Base-by-base conservation (phyloP, 768 basidiomycete species). In the Cystobasidium tubakii region DNA sequence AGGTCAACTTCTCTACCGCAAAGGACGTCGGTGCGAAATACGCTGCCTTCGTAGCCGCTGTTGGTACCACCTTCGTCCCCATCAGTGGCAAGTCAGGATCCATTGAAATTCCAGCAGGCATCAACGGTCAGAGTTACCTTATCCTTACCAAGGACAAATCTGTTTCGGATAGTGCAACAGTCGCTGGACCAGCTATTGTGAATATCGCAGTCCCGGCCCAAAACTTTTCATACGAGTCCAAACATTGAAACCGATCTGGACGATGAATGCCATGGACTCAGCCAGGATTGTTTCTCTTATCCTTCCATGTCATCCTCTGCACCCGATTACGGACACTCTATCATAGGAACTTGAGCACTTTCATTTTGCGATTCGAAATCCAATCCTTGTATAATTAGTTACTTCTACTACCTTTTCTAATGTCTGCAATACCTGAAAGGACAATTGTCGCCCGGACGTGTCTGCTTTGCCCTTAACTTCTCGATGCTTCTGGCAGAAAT, bases 41-140 rank as follows among this genome's bases (percentile, higher is more conserved):
- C 76, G 83, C 84, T 12, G 84, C 86, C 53, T 86, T 87, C 80
- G 80, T 86, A 66, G 77, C 81, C 33, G 87, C 86, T 12, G 82
- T 84, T 36, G 80, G 79, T 39, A 82, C 83, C 13, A 19, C 10
- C 21, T 71, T 71, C 55, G 36, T 42, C 17, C 69, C 69, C 6
- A 25, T 71, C 39, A 13, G 78, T 81, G 63, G 82, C 83, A 77
- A 82, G 82, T 62, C 83, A 81, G 43, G 77, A 86, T 55, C 77
- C 78, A 67, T 77, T 81, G 79, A 57, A 76, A 77, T 75, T 80
- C 67, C 53, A n/a, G 55, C 6, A 17, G 33, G 25, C 36, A 42
- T 60, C n/a, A 53, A 67, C 75, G 76, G 33, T 77, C 79, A 73
- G 78, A 77, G 65, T 15, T 74, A 75, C 66, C 74, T 75, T 29